Evolutionary conservation across 805 yeast genomes (phyloP).

Genomic region (Saccharomycopsis amapae): DNA sequence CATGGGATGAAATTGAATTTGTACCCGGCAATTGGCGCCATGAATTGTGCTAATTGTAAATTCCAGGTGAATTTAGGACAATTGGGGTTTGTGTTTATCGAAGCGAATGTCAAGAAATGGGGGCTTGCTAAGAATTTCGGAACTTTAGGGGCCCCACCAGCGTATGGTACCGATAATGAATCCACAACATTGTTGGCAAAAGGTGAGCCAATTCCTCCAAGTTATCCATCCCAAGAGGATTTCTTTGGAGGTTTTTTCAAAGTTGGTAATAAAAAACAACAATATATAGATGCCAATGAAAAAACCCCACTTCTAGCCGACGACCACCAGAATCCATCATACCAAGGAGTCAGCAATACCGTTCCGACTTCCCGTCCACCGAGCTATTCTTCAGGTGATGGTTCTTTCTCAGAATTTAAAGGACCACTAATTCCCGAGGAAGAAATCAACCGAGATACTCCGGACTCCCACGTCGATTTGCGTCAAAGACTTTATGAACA

Average conservation of each 20-base stretch:
- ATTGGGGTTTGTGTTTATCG: conserved; percentile 71
- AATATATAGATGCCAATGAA: not conserved
- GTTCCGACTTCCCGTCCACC: not conserved
- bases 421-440: too few species aligned
- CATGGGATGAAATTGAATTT: conserved; percentile 48
- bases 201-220: conserved; percentile 42
- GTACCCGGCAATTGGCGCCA: conserved; percentile 88
- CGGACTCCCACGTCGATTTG: conserved; percentile 10
- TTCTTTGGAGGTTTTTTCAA: conserved; percentile 32
- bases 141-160: conserved; percentile 23
- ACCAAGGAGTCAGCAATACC: not conserved
- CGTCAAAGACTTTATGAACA: conserved; percentile 13
- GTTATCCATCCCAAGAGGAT: conserved; percentile 40
- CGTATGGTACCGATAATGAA: conserved; percentile 30
- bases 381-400: not conserved
- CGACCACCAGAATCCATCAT: too few species aligned
- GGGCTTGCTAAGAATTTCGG: conserved; percentile 67
- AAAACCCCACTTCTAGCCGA: not conserved
- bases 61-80: conserved; percentile 71
- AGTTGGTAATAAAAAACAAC: not conserved
- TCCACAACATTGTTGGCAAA: conserved; percentile 26
- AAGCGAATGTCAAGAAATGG: conserved; percentile 81
- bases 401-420: not conserved
- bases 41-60: conserved; percentile 38
- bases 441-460: conserved; percentile 2